Base-by-base conservation (phyloP, 306 rosid genomes). In the Gleditsia sinensis region DNA sequence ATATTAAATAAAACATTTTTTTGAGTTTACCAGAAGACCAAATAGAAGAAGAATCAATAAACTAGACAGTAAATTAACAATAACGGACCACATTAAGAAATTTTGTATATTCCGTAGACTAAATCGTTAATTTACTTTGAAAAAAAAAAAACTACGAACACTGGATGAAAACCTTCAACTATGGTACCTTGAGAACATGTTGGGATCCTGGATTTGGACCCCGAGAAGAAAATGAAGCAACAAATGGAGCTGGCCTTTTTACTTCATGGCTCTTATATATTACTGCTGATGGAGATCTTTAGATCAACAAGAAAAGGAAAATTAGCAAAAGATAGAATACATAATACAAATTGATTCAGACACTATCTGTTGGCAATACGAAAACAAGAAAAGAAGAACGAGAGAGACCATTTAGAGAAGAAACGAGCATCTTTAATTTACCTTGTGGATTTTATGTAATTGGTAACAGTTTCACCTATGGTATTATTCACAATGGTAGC, bases 181-280 rank as follows among this genome's bases (percentile, higher is more conserved):
- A 12, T 46, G n/a, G 25, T 72, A 94, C 98, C 94, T 94, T 94
- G 64, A 94, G 94, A 61, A 91, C 71, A 76, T 74, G 82, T 7
- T 51, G 30, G 14, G 97, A 80, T 71, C 84, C 90, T 40, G 81
- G 81, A 77, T 78, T 88, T 67, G 98, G 98, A 67, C 98, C 98
- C 28, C 96, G 81, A 2, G 98, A 88, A 59, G 97, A 91, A 83
- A 94, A 94, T 56, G 95, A 76, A 74, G 97, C 97, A 28, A 79
- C 51, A 76, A 89, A 83, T n/a, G 96, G 97, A 72, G 97, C 97
- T 3, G 53, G 16, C 56, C 24, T 71, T 17, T 80, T 65, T 48
- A 40, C 69, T 78, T 84, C 88, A 0, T 71, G 80, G 62, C 90
- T 72, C 83, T 72, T 94, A 49, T 80, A 33, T 73, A 94, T 85